A percentile compares a stretch with the other conserved stretches of the same genome.
Evolutionary conservation across 1,284 basidiomycete species (phyloP).

Genomic region (Heterobasidion parviporum): DNA sequence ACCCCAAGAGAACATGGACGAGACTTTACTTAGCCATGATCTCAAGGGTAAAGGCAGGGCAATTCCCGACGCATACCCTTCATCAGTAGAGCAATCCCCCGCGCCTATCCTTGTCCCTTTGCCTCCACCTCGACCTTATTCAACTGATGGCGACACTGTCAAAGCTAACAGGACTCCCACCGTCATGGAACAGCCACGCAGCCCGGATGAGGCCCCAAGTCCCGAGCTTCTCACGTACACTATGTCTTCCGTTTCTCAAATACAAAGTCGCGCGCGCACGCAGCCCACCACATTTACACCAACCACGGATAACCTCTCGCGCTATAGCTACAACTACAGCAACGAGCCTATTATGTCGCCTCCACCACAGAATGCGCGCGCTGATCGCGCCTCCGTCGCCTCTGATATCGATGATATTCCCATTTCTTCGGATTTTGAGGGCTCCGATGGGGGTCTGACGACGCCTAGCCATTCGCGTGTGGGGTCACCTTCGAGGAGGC

Average conservation of each 20-base stretch:
- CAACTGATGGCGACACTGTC: not conserved
- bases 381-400: conserved; percentile 2
- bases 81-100: not conserved
- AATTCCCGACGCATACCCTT: not conserved
- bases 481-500: conserved; percentile 3
- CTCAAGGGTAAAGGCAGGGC: not conserved
- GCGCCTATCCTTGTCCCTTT: not conserved
- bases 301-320: not conserved
- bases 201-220: not conserved
- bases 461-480: conserved; percentile 8
- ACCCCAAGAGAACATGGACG: not conserved
- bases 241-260: conserved; percentile 1
- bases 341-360: not conserved
- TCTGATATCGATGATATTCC: conserved; percentile 9
- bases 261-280: conserved; percentile 2
- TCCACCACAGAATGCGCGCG: not conserved
- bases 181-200: too few species aligned
- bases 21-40: not conserved
- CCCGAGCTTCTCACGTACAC: conserved; percentile 10
- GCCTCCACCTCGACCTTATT: not conserved
- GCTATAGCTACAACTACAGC: not conserved
- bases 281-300: conserved; percentile 3
- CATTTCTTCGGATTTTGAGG: conserved; percentile 10
- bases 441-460: conserved; percentile 10
- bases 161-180: not conserved